phyloP scores from a whole-genome alignment of 139 green algal species.

The Coelastrella sp. region DNA sequence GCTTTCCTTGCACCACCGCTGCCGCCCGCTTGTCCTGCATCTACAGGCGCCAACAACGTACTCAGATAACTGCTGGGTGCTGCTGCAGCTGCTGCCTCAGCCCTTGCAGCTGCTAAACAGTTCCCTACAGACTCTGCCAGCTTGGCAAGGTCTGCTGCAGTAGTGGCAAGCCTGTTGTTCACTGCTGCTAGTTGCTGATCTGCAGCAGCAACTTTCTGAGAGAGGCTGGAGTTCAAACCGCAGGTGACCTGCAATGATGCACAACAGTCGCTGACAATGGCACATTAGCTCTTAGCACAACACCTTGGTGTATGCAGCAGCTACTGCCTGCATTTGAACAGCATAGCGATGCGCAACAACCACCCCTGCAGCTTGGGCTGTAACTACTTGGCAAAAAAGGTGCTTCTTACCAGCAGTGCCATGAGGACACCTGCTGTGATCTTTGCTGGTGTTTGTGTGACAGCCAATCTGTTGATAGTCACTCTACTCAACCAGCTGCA shows the following conservation, averaged over 20 bases:
- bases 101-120: slow-evolving; percentile 12
- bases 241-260: slow-evolving; percentile 17
- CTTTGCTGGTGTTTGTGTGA: no score
- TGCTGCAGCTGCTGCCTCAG: slow-evolving; percentile 22
- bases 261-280: no score
- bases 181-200: background rate
- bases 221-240: background rate
- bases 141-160: background rate
- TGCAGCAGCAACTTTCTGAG: background rate
- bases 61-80: slow-evolving; percentile 41
- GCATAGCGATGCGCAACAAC: no score
- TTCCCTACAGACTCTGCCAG: slow-evolving; percentile 22
- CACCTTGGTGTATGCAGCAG: no score
- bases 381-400: no score
- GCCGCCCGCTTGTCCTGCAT: background rate
- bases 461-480: background rate
- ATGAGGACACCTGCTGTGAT: no score
- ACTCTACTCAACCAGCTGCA: background rate
- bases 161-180: background rate
- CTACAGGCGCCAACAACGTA: slow-evolving; percentile 5
- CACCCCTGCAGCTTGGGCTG: no score
- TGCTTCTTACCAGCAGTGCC: no score
- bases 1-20: background rate
- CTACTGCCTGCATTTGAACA: no score
- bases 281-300: no score